These are phyloP conservation scores for Cytospora piceae DNA, from an alignment of 2,329 filamentous ascomycete genomes.

Conservation along the genomic window DNA sequence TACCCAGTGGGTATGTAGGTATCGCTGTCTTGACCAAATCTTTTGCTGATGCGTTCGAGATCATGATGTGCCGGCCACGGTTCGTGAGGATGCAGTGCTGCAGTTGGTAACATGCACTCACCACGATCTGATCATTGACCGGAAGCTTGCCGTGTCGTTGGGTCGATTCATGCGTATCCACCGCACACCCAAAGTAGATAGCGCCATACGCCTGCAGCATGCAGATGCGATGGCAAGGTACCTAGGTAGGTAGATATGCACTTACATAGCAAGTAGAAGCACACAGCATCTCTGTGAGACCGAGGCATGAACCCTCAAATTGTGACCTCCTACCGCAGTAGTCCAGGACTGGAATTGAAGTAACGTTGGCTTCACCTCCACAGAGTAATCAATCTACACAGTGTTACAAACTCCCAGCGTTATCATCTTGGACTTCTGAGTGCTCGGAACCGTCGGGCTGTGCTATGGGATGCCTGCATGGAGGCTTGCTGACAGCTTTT, in stretches of 20 bases:
- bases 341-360: neutral
- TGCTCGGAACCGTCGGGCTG: no score
- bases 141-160: neutral
- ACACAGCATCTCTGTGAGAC: neutral
- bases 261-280: neutral
- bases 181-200: neutral
- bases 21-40: neutral
- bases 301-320: neutral
- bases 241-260: neutral
- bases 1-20: neutral
- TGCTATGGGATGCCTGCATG: no score
- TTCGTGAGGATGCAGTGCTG: neutral
- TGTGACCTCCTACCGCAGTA: neutral
- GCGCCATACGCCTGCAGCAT: neutral
- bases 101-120: neutral
- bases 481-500: no score
- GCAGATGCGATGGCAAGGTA: neutral
- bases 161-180: neutral
- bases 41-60: neutral
- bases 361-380: neutral
- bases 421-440: no score
- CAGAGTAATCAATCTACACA: neutral
- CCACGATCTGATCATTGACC: neutral
- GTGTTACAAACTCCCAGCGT: no score
- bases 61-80: neutral